A percentile compares a stretch with the other conserved stretches of the same genome.
Conservation (phyloP, 192 early-diverging fungal genomes). For the Nowakowskiella sp. region DNA sequence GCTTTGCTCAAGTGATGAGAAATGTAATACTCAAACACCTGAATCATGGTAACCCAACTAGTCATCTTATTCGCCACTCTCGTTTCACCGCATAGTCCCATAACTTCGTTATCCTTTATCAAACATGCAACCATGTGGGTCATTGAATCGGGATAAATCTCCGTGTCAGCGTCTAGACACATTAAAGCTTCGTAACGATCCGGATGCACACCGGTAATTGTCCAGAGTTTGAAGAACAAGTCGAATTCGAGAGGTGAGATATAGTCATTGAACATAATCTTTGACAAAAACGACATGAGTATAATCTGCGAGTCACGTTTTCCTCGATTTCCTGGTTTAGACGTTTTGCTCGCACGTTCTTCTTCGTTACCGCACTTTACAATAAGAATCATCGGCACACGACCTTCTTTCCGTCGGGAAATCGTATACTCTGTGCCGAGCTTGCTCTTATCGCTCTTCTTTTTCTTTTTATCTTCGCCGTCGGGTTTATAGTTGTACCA, state of each 20-base stretch:
- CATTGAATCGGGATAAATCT: slow-evolving; percentile 71
- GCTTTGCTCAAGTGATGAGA: slow-evolving; percentile 89
- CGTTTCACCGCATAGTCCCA: slow-evolving; percentile 84
- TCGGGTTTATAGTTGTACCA: slow-evolving; percentile 9
- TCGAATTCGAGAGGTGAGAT: slow-evolving; percentile 87
- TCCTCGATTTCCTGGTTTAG: slow-evolving; percentile 61
- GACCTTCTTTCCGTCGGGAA: too few relatives aligned
- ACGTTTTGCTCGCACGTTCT: slow-evolving; percentile 53
- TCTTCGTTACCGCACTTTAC: slow-evolving; percentile 62
- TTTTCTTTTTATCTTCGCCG: slow-evolving; percentile 2
- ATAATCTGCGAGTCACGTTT: slow-evolving; percentile 90
- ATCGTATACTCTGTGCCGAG: too few relatives aligned
- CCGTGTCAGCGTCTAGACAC: slow-evolving; percentile 85
- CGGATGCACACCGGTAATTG: slow-evolving; percentile 81
- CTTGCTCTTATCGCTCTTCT: too few relatives aligned
- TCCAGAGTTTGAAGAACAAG: slow-evolving; percentile 84
- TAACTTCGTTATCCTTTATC: slow-evolving; percentile 72
- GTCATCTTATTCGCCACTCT: slow-evolving; percentile 71
- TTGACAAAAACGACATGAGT: slow-evolving; percentile 83
- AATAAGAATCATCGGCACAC: slow-evolving; percentile 48
- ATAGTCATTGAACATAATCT: slow-evolving; percentile 71
- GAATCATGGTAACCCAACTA: slow-evolving; percentile 85
- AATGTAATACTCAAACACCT: slow-evolving; percentile 93
- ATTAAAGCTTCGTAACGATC: slow-evolving; percentile 76
- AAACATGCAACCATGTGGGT: slow-evolving; percentile 72